Percentiles rank a stretch among this genome's conserved stretches.
Evolutionary conservation across 805 yeast genomes (phyloP).

Genomic region (Saccharomyces mikatae): DNA sequence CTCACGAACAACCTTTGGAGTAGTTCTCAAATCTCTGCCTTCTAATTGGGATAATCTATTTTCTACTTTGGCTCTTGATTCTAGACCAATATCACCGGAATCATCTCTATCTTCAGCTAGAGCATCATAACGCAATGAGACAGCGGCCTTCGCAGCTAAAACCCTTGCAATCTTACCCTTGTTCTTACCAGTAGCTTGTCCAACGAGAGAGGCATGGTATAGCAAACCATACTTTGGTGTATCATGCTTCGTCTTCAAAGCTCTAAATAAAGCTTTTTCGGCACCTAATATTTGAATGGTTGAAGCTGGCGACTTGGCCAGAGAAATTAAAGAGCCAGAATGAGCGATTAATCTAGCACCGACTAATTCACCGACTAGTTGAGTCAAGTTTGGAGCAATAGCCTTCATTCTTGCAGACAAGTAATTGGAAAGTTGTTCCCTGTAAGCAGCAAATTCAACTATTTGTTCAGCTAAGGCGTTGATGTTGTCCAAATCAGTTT

Average conservation of each 20-base stretch:
- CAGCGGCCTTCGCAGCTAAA: conserved; percentile 96
- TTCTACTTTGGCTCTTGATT: conserved; percentile 89
- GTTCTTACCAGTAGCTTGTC: conserved; percentile 96
- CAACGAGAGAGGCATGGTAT: conserved; percentile 94
- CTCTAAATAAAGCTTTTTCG: conserved; percentile 97
- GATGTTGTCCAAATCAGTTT: conserved; percentile 79
- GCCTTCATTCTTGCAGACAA: conserved; percentile 94
- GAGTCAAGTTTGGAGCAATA: conserved; percentile 94
- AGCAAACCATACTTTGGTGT: conserved; percentile 97
- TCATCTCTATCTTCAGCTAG: conserved; percentile 95
- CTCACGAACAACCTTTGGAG: conserved; percentile 73
- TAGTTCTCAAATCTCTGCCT: conserved; percentile 92
- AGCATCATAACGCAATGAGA: conserved; percentile 93
- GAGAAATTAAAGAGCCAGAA: conserved; percentile 86
- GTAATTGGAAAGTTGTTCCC: conserved; percentile 91
- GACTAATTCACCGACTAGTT: conserved; percentile 92
- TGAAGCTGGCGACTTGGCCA: conserved; percentile 98
- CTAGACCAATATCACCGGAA: conserved; percentile 86
- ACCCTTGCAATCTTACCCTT: conserved; percentile 99
- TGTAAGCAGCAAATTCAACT: conserved; percentile 89
- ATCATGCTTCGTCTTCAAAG: conserved; percentile 95
- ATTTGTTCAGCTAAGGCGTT: conserved; percentile 90
- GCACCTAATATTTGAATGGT: conserved; percentile 98
- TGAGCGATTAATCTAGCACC: conserved; percentile 98
- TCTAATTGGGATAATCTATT: conserved; percentile 88